Evolutionary conservation across 768 basidiomycete species (phyloP).

Genomic region (Leccinum longicurvipes): DNA sequence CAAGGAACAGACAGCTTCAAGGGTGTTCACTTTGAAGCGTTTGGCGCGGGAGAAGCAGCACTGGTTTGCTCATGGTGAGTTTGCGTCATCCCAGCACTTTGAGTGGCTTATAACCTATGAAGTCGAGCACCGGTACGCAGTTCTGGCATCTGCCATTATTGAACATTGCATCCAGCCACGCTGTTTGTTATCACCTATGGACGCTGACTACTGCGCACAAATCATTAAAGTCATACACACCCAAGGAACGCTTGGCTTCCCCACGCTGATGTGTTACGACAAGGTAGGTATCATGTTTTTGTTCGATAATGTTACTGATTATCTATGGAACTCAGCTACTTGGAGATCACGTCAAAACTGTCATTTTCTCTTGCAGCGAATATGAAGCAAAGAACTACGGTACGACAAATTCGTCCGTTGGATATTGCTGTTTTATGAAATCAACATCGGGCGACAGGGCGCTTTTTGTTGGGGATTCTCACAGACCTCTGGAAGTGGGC

Average conservation of each 20-base stretch:
- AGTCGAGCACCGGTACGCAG: conserved; percentile 37
- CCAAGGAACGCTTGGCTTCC: conserved; percentile 86
- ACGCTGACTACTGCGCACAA: conserved; percentile 91
- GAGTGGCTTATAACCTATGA: conserved; percentile 5
- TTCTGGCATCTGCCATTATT: conserved; percentile 62
- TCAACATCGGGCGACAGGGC: conserved; percentile 47
- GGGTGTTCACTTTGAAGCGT: conserved; percentile 74
- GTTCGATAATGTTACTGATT: background rate
- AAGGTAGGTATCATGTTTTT: conserved; percentile 44
- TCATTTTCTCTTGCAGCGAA: conserved; percentile 92
- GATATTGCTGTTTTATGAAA: conserved; percentile 1
- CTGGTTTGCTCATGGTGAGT: conserved; percentile 72
- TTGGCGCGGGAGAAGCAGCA: conserved; percentile 73
- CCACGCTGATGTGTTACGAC: conserved; percentile 81
- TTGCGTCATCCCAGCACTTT: background rate
- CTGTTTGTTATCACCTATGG: conserved; percentile 91
- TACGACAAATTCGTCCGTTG: conserved; percentile 28
- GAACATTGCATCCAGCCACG: conserved; percentile 94
- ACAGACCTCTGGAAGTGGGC: conserved; percentile 80
- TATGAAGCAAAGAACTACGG: conserved; percentile 96
- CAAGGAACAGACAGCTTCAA: conserved; percentile 70
- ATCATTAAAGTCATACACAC: conserved; percentile 86
- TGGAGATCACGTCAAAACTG: conserved; percentile 75
- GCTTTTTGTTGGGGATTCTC: conserved; percentile 80
- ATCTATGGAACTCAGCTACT: conserved; percentile 56